A percentile compares a stretch with the other conserved stretches of the same genome.
These are phyloP conservation scores for thale cress (Arabidopsis thaliana) DNA, from an alignment of 345 rosid species.

Conservation along the genomic window DNA sequence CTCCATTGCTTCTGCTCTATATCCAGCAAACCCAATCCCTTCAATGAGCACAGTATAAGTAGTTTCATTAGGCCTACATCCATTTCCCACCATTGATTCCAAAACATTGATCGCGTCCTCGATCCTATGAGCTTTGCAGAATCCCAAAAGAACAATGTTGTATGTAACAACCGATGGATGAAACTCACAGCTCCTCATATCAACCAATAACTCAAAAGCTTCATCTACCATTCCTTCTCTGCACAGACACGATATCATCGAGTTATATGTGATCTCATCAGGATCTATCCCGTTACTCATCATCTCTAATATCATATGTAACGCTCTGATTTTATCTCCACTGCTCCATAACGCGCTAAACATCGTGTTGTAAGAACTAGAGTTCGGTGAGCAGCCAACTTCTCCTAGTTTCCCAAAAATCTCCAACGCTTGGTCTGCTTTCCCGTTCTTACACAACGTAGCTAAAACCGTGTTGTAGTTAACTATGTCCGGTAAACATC, in stretches of 20 bases:
- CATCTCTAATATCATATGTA: constrained; percentile 74
- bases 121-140: constrained; percentile 69
- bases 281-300: constrained; percentile 62
- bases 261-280: constrained; percentile 78
- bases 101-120: constrained; percentile 71
- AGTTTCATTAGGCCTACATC: constrained; percentile 81
- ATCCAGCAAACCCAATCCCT: constrained; percentile 81
- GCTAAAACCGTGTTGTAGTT: constrained; percentile 81
- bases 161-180: constrained; percentile 70
- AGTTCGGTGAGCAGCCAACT: constrained; percentile 78
- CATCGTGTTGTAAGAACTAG: constrained; percentile 84
- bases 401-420: constrained; percentile 67
- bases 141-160: constrained; percentile 75
- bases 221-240: constrained; percentile 88
- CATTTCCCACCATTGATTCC: constrained; percentile 62
- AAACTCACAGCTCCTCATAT: constrained; percentile 68
- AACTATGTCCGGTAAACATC: constrained; percentile 81
- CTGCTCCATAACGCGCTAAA: constrained; percentile 77
- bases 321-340: constrained; percentile 63
- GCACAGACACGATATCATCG: constrained; percentile 81
- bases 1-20: constrained; percentile 74
- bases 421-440: constrained; percentile 72
- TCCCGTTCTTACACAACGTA: constrained; percentile 72
- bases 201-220: constrained; percentile 65
- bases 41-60: constrained; percentile 68